phyloP scores from a whole-genome alignment of 805 yeast genomes.

The Candida andamanensis region DNA sequence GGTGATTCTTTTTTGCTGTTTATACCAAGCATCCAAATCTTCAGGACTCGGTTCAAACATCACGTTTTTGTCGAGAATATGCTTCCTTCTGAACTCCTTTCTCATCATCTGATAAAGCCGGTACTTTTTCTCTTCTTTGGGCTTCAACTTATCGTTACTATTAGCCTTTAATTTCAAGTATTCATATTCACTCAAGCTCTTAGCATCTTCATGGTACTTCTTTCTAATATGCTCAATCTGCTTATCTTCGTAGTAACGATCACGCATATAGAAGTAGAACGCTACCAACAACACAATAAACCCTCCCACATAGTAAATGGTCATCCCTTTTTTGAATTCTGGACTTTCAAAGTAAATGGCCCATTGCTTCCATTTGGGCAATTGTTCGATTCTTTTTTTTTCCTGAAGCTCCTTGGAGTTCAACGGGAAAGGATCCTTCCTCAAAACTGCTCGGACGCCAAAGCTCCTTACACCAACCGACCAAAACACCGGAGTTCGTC shows the following conservation, averaged over 20 bases:
- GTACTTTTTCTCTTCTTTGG: constrained; percentile 58
- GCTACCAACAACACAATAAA: constrained; percentile 52
- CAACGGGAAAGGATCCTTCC: constrained; percentile 32
- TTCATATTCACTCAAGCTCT: constrained; percentile 56
- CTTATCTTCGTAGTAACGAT: constrained; percentile 58
- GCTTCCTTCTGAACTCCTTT: constrained; percentile 38
- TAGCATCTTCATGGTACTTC: constrained; percentile 35
- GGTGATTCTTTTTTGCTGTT: constrained; percentile 24
- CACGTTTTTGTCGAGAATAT: constrained; percentile 25
- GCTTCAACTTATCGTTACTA: constrained; percentile 52
- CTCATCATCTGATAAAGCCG: constrained; percentile 55
- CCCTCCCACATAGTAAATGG: constrained; percentile 57
- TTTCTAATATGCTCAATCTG: constrained; percentile 43
- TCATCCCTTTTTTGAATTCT: constrained; percentile 56
- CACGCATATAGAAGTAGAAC: constrained; percentile 63
- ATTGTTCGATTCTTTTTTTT: constrained; percentile 20
- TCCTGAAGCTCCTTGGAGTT: constrained; percentile 25
- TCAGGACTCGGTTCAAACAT: constrained; percentile 39
- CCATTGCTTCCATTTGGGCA: constrained; percentile 37
- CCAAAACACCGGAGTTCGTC: too few species aligned
- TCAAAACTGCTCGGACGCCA: too few species aligned
- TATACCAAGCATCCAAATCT: constrained; percentile 39
- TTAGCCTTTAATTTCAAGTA: constrained; percentile 55
- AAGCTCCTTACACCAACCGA: too few species aligned
- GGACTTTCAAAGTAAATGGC: constrained; percentile 43